These are phyloP conservation scores for Xerocomus potaroensis DNA, from an alignment of 768 basidiomycete genomes.

Conservation along the genomic window DNA sequence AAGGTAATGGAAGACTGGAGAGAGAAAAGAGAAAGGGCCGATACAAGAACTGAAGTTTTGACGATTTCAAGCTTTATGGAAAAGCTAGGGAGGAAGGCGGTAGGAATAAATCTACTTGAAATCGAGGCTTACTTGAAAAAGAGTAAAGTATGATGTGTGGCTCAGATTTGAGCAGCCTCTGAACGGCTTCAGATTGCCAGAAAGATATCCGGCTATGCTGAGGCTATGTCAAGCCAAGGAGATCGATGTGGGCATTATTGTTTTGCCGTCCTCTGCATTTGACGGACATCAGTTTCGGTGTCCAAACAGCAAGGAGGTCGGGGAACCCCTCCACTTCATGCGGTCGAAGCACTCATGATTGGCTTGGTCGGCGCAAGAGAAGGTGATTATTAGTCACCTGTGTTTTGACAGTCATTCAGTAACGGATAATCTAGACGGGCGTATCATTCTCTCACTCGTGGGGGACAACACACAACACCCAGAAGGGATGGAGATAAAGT, in stretches of 20 bases:
- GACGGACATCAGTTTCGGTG: slow-evolving; percentile 1
- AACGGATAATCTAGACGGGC: slow-evolving; percentile 57
- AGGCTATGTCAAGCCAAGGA: slow-evolving; percentile 49
- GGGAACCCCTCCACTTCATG: slow-evolving; percentile 71
- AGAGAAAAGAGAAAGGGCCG: slow-evolving; percentile 17
- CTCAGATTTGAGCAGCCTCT: not conserved
- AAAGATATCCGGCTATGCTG: slow-evolving; percentile 84
- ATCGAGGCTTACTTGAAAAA: slow-evolving; percentile 74
- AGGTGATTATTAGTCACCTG: slow-evolving; percentile 36
- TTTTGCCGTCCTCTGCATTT: not conserved
- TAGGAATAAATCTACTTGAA: slow-evolving; percentile 79
- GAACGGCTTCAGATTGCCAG: slow-evolving; percentile 49
- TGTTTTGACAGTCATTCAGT: not conserved
- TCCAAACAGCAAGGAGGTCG: slow-evolving; percentile 21
- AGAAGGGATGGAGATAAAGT: slow-evolving; percentile 66
- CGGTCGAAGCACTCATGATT: slow-evolving; percentile 73
- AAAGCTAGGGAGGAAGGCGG: slow-evolving; percentile 60
- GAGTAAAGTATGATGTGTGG: slow-evolving; percentile 71
- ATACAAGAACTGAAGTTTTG: slow-evolving; percentile 54
- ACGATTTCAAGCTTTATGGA: slow-evolving; percentile 62
- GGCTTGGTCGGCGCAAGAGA: slow-evolving; percentile 77
- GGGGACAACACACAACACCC: slow-evolving; percentile 34
- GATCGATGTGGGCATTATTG: slow-evolving; percentile 26
- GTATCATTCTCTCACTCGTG: slow-evolving; percentile 57
- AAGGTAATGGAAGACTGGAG: slow-evolving; percentile 55